Conservation (phyloP, 2,329 filamentous ascomycete species). For the Curvularia eragrostidis region DNA sequence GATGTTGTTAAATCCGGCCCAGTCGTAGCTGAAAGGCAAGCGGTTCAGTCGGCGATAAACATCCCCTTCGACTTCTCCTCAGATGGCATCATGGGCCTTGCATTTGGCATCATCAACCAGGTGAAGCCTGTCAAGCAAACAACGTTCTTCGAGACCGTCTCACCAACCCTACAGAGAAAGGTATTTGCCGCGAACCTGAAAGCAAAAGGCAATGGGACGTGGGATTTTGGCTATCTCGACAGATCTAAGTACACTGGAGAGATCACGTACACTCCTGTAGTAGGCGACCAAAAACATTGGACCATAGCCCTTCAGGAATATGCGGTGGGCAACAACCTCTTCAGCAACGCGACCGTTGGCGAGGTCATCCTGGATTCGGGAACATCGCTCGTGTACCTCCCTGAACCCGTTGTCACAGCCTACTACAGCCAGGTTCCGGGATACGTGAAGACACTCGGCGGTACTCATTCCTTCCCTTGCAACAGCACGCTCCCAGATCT, state of each 20-base stretch:
- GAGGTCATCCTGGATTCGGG: background rate
- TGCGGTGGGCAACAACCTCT: background rate
- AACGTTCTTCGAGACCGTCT: background rate
- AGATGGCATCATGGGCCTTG: background rate
- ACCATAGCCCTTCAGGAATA: background rate
- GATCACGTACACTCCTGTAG: background rate
- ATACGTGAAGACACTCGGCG: background rate
- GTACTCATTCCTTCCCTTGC: background rate
- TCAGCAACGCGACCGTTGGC: background rate
- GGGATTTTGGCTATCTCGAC: slow-evolving; percentile 1
- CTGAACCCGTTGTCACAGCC: background rate
- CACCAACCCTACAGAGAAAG: background rate
- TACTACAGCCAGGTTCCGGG: background rate
- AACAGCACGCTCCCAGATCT: background rate
- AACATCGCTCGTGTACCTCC: background rate
- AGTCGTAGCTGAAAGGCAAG: background rate
- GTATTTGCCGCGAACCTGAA: slow-evolving; percentile 1
- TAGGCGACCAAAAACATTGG: background rate
- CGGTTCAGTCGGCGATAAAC: background rate
- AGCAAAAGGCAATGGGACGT: background rate
- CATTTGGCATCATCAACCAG: background rate
- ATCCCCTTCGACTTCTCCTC: background rate
- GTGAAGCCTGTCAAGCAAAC: background rate
- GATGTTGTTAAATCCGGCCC: background rate
- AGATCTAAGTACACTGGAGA: background rate